Evolutionary conservation across 1,284 basidiomycete species (phyloP).

Genomic region (Sporisorium graminicola): DNA sequence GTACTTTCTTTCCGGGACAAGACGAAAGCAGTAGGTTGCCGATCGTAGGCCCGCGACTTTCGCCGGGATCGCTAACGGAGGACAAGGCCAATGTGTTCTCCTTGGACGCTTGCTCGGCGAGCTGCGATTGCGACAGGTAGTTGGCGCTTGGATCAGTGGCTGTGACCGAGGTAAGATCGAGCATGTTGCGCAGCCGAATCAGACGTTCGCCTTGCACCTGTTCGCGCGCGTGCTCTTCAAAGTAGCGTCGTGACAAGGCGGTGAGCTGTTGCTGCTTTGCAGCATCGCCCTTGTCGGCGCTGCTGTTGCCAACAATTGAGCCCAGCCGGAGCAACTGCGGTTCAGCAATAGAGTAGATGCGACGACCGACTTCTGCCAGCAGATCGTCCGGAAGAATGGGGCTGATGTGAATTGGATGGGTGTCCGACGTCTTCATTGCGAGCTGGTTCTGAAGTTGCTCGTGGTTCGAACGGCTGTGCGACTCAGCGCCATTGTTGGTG

Average conservation of each 20-base stretch:
- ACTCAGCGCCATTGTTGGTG: slow-evolving; percentile 3
- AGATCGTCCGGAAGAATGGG: slow-evolving; percentile 56
- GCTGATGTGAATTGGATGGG: slow-evolving; percentile 66
- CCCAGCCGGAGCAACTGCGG: slow-evolving; percentile 18
- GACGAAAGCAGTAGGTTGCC: slow-evolving; percentile 93
- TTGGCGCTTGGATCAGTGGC: slow-evolving; percentile 28
- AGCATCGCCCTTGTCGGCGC: background rate
- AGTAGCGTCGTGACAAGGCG: slow-evolving; percentile 13
- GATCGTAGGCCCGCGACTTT: slow-evolving; percentile 69
- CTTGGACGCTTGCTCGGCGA: slow-evolving; percentile 26
- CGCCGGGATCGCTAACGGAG: slow-evolving; percentile 19
- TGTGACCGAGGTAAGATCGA: slow-evolving; percentile 49
- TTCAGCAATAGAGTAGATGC: slow-evolving; percentile 37
- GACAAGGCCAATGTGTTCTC: slow-evolving; percentile 19
- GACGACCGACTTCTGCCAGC: slow-evolving; percentile 40
- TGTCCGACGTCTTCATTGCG: slow-evolving; percentile 65
- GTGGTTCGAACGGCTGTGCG: background rate
- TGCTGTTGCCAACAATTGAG: background rate
- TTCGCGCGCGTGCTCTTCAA: slow-evolving; percentile 31
- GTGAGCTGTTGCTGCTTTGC: slow-evolving; percentile 3
- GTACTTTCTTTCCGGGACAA: slow-evolving; percentile 96
- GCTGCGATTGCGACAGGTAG: slow-evolving; percentile 35
- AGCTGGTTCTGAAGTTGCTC: slow-evolving; percentile 29
- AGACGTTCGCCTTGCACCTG: slow-evolving; percentile 56
- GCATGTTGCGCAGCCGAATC: slow-evolving; percentile 49